A percentile compares a stretch with the other conserved stretches of the same genome.
Evolutionary conservation across 495 filamentous ascomycete genomes (phyloP).

Genomic region (Ascodesmis nigricans): DNA sequence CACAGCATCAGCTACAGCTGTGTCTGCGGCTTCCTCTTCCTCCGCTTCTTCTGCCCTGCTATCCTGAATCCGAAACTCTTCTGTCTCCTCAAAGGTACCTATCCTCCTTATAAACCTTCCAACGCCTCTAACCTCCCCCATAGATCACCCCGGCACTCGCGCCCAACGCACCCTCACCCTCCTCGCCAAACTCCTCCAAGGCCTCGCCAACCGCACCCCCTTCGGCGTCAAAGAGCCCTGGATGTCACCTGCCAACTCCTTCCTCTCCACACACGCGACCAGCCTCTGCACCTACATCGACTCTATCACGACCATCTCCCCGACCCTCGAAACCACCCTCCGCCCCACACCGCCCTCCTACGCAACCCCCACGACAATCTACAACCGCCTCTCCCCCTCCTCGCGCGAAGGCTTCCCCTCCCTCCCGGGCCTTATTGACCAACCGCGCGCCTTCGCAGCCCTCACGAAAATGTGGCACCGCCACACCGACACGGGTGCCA

Average conservation of each 20-base stretch:
- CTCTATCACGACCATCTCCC: slow-evolving; percentile 58
- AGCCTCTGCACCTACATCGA: slow-evolving; percentile 79
- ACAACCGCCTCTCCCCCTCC: slow-evolving; percentile 56
- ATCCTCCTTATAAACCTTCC: background rate
- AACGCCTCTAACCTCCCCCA: background rate
- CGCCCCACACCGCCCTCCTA: slow-evolving; percentile 61
- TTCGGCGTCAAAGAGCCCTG: slow-evolving; percentile 91
- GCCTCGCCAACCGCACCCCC: slow-evolving; percentile 74
- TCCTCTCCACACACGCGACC: slow-evolving; percentile 32
- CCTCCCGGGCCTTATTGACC: slow-evolving; percentile 83
- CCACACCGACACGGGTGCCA: slow-evolving; percentile 33
- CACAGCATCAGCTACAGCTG: slow-evolving; percentile 86
- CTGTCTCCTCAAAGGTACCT: slow-evolving; percentile 57
- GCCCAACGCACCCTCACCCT: slow-evolving; percentile 84
- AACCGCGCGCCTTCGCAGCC: slow-evolving; percentile 69
- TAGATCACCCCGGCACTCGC: slow-evolving; percentile 64
- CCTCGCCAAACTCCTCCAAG: slow-evolving; percentile 89
- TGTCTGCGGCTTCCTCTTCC: slow-evolving; percentile 88
- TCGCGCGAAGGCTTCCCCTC: slow-evolving; percentile 87
- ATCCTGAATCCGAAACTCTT: slow-evolving; percentile 94
- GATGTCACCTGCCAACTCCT: slow-evolving; percentile 98
- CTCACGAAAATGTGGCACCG: slow-evolving; percentile 64
- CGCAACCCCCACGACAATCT: slow-evolving; percentile 77
- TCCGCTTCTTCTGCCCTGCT: slow-evolving; percentile 89
- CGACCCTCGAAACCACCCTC: slow-evolving; percentile 32